Base-by-base conservation (phyloP, 2,329 filamentous ascomycete genomes). In the Neonectria ditissima region DNA sequence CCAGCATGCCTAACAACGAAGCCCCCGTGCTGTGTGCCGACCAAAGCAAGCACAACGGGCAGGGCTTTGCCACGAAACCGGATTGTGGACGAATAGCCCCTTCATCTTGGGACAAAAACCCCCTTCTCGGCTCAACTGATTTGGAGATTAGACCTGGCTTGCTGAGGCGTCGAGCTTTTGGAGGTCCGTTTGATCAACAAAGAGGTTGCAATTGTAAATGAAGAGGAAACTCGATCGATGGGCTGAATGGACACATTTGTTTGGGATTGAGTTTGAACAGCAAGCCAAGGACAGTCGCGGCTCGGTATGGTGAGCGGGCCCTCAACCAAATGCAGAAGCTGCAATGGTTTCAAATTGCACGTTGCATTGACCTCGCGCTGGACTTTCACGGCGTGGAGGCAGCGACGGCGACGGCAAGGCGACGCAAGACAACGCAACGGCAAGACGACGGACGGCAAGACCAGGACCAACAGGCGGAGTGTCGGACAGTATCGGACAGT, bases 401-500 rank as follows among this genome's bases (percentile, higher is more conserved):
- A 16, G 34, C 6, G 34, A 37, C 16, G 5, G 34, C 34, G 14
- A 16, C 34, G n/a, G 24, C 24, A 14, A n/a, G n/a, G n/a, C n/a
- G n/a, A n/a, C n/a, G n/a, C n/a, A n/a, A n/a, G n/a, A n/a, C n/a
- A n/a, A n/a, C n/a, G n/a, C 30, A 18, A 43, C 11, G 18, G 41
- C 41, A 44, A 44, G 9, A 22, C 30, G 30, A 13, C 32, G 5
- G 32, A 34, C 28, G 28, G 28, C 24, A 47, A 41, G 22, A 48
- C 24, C 50, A 48, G 41, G 45, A 28, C 32, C 54, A 56, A 51
- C 43, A 18, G 6, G 22, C 43, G 44, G 41, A 26, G 41, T 43
- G 44, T 41, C 39, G 34, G 34, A 34, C 32, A 34, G 32, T 16
- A 34, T 16, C 32, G 32, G 32, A n/a, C 14, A 26, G 32, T 30